These are phyloP conservation scores for Xylaria sp. DNA, from an alignment of 2,329 filamentous ascomycete genomes.

Conservation along the genomic window DNA sequence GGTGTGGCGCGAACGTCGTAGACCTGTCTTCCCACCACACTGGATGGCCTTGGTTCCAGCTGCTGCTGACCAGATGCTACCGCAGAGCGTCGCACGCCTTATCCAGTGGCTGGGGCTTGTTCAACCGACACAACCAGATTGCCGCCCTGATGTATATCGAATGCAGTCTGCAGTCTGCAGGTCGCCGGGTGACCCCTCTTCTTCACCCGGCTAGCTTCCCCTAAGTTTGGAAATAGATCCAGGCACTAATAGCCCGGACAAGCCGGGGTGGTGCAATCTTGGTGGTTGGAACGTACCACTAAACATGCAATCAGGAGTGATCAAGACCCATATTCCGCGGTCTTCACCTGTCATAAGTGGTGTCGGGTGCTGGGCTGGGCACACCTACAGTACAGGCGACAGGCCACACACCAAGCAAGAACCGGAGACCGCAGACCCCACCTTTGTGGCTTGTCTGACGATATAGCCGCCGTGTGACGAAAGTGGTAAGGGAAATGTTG, in stretches of 20 bases:
- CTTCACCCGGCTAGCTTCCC: slow-evolving; percentile 7
- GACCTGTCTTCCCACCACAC: slow-evolving; percentile 5
- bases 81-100: slow-evolving; percentile 16
- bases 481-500: slow-evolving; percentile 36
- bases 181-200: slow-evolving; percentile 21
- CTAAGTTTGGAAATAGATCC: slow-evolving; percentile 13
- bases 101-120: slow-evolving; percentile 27
- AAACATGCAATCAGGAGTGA: slow-evolving; percentile 13
- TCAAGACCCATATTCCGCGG: background rate
- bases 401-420: background rate
- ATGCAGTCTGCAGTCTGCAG: slow-evolving; percentile 17
- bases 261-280: slow-evolving; percentile 10
- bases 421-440: slow-evolving; percentile 6
- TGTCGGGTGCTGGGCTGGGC: background rate
- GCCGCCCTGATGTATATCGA: slow-evolving; percentile 17
- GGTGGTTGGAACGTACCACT: slow-evolving; percentile 6
- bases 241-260: slow-evolving; percentile 19
- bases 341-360: slow-evolving; percentile 8
- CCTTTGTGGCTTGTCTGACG: slow-evolving; percentile 13
- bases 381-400: background rate
- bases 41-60: slow-evolving; percentile 15
- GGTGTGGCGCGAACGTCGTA: background rate
- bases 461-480: slow-evolving; percentile 35
- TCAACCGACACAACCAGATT: slow-evolving; percentile 20
- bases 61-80: slow-evolving; percentile 20